Base-by-base conservation (phyloP, 208 protist species). In the Lotmaria passim region DNA sequence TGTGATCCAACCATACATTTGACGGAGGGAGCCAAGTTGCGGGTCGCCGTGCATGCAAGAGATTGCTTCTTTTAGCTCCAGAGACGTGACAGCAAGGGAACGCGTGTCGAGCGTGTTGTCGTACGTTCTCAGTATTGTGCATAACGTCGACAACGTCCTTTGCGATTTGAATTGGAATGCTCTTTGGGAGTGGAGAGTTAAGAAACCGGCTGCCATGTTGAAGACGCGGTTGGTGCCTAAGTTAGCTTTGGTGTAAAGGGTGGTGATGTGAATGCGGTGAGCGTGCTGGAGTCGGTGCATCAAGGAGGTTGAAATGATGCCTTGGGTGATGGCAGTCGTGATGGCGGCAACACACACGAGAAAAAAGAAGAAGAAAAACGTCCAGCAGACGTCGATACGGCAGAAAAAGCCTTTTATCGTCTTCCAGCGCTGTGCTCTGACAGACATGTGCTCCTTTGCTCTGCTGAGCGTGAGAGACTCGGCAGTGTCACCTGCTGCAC, bases 311-410 rank as follows among this genome's bases (percentile, higher is more conserved):
- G 44, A 48, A n/a, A 62, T 24, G 26, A 36, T 7, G 10, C 30
- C 21, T 31, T 53, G 55, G 24, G 66, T 63, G 66, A 63, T 51
- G 55, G 38, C 1, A 33, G 55, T 26, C 19, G 24, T 63, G 31
- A 17, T 56, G 17, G 28, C 26, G 0, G 34, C 65, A 12, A 70
- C n/a, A n/a, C n/a, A n/a, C n/a, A n/a, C n/a, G n/a, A n/a, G 41
- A 39, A 72, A 33, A 1, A 30, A 1, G 21, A 56, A 72, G 56
- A 57, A 72, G 44, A 62, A n/a, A 11, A 44, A 36, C 1, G 66
- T 44, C 43, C 38, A 56, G 66, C 41, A 52, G 12, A 72, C 38
- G 24, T 72, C 66, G 33, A 72, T 17, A 33, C 66, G 66, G 21
- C 24, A 62, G n/a, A 71, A 6, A 19, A 71, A 46, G 62, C 36